phyloP scores from a whole-genome alignment of 345 rosid species.

The Melaleuca alternifolia region DNA sequence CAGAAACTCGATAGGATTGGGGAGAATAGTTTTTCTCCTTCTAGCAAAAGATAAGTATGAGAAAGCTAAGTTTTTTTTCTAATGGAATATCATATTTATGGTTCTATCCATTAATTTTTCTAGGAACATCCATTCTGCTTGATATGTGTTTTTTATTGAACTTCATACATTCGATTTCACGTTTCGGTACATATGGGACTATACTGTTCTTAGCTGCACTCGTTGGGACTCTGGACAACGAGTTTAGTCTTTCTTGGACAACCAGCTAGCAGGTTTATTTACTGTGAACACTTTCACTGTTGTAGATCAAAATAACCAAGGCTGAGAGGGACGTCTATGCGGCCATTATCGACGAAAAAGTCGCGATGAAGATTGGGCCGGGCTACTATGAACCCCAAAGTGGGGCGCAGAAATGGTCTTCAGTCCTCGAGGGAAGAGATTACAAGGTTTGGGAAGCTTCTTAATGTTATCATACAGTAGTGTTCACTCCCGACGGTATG shows the following conservation, averaged over 20 bases:
- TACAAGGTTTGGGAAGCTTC: conserved; percentile 92
- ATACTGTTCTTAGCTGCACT: neutral
- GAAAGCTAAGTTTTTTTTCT: neutral
- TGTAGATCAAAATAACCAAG: conserved; percentile 59
- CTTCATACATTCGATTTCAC: neutral
- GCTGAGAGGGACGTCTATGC: conserved; percentile 84
- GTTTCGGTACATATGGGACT: neutral
- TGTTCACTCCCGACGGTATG: neutral
- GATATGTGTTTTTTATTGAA: neutral
- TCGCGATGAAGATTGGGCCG: conserved; percentile 91
- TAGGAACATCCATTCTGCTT: neutral
- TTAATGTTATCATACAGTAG: conserved; percentile 3
- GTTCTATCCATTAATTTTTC: neutral
- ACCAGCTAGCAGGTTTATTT: neutral
- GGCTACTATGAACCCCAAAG: conserved; percentile 69
- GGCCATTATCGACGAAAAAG: conserved; percentile 64
- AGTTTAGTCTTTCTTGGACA: neutral
- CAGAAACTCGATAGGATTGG: neutral
- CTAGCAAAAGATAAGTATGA: neutral
- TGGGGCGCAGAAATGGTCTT: conserved; percentile 49
- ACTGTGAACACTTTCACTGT: neutral
- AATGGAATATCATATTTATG: neutral
- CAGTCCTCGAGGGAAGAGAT: conserved; percentile 58
- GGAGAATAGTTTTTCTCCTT: neutral
- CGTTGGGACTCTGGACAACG: neutral